phyloP scores from a whole-genome alignment of 257 asterid genomes.

The Eustoma russellianum region DNA sequence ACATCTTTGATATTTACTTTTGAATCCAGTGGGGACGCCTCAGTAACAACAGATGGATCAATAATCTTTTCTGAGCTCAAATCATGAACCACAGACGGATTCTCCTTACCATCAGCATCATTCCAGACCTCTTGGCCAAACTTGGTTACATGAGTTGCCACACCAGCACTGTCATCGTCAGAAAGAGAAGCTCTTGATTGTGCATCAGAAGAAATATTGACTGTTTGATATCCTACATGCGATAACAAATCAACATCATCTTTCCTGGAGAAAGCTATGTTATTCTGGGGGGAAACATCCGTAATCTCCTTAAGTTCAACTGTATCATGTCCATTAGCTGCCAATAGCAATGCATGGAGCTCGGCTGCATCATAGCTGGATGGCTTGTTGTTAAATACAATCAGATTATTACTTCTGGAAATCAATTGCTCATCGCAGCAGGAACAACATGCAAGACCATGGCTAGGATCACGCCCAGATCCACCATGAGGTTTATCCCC shows the following conservation, averaged over 20 bases:
- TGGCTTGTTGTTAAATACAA: slow-evolving; percentile 8
- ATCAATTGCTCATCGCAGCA: slow-evolving; percentile 47
- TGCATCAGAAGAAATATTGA: slow-evolving; percentile 26
- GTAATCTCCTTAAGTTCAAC: slow-evolving; percentile 3
- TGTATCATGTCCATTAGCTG: slow-evolving; percentile 1
- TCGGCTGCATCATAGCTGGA: slow-evolving; percentile 1
- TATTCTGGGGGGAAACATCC: not conserved
- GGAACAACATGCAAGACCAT: slow-evolving; percentile 24
- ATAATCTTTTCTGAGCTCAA: slow-evolving; percentile 25
- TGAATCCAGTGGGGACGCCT: slow-evolving; percentile 19
- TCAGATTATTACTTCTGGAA: slow-evolving; percentile 17
- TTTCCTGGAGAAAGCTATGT: not conserved
- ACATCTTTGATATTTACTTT: slow-evolving; percentile 16
- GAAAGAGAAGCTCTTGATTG: slow-evolving; percentile 24
- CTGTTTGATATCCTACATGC: slow-evolving; percentile 22
- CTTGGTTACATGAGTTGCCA: slow-evolving; percentile 8
- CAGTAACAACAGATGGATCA: slow-evolving; percentile 21
- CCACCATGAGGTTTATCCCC: slow-evolving; percentile 22
- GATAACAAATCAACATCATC: slow-evolving; percentile 8
- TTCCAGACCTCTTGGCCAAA: slow-evolving; percentile 4
- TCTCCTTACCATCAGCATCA: slow-evolving; percentile 7
- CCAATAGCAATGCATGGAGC: slow-evolving; percentile 1
- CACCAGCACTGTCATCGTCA: slow-evolving; percentile 17
- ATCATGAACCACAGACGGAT: slow-evolving; percentile 12
- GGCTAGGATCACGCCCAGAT: slow-evolving; percentile 18